Evolutionary conservation across 192 early-diverging fungal species (phyloP).

Genomic region (Allomyces javanicus): DNA sequence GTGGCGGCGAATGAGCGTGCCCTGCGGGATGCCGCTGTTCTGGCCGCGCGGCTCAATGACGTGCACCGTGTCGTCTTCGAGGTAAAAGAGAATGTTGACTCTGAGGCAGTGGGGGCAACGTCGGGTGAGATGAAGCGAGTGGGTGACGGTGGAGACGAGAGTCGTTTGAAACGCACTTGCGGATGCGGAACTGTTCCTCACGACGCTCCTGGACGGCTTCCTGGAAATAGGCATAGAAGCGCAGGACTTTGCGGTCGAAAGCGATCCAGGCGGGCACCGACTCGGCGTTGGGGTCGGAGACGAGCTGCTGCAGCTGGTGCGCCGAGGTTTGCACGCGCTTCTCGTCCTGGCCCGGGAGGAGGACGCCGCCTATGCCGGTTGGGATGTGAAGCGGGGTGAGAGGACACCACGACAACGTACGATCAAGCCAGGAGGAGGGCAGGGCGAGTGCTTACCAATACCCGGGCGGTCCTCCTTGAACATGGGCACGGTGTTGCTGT

Average conservation of each 20-base stretch:
- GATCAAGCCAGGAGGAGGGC: too few relatives aligned
- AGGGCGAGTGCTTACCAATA: constrained; percentile 17
- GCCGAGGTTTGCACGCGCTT: constrained; percentile 27
- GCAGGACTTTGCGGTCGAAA: constrained; percentile 6
- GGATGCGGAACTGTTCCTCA: constrained; percentile 7
- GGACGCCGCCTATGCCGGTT: constrained; percentile 14
- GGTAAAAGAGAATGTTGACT: constrained; percentile 7
- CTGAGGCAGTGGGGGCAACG: background rate
- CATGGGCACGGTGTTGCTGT: constrained; percentile 27
- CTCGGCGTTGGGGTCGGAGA: constrained; percentile 1
- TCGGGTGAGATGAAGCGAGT: background rate
- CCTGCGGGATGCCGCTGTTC: constrained; percentile 4
- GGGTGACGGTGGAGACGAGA: background rate
- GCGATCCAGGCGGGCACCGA: constrained; percentile 6
- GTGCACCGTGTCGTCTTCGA: constrained; percentile 7
- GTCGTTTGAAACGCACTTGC: background rate
- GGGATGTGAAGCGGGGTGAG: too few relatives aligned
- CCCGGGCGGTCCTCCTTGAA: constrained; percentile 24
- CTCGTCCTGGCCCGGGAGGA: constrained; percentile 20
- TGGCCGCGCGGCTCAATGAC: constrained; percentile 4
- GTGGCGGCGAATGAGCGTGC: constrained; percentile 2
- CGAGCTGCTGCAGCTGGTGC: constrained; percentile 3
- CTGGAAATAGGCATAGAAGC: constrained; percentile 7
- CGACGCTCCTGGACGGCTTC: constrained; percentile 7
- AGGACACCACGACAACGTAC: too few relatives aligned